Evolutionary conservation across 2,329 filamentous ascomycete genomes (phyloP).

Genomic region (Talaromyces islandicus): DNA sequence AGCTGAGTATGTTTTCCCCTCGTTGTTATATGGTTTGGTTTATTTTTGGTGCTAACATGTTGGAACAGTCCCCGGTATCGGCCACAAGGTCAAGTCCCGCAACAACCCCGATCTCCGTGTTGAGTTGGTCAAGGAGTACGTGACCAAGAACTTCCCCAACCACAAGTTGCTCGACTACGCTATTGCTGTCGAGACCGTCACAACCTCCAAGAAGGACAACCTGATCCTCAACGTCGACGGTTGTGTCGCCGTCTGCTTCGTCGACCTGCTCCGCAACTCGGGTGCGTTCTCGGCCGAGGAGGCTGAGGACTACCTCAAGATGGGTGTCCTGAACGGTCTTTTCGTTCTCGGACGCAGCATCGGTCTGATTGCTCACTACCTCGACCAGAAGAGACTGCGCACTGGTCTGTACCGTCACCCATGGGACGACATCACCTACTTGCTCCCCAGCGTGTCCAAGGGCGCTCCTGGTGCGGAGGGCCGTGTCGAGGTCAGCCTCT

Average conservation of each 20-base stretch:
- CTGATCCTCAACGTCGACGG: slow-evolving; percentile 98
- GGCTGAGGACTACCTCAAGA: slow-evolving; percentile 96
- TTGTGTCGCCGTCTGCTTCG: slow-evolving; percentile 97
- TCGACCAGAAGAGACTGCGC: slow-evolving; percentile 98
- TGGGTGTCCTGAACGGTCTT: slow-evolving; percentile 98
- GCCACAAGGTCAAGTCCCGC: slow-evolving; percentile 98
- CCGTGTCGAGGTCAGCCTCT: slow-evolving; percentile 83
- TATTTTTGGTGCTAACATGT: slow-evolving; percentile 11
- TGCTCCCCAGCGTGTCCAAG: slow-evolving; percentile 73
- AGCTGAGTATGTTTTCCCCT: slow-evolving; percentile 63
- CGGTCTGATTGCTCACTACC: slow-evolving; percentile 98
- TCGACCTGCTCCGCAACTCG: slow-evolving; percentile 94
- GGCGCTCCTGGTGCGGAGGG: slow-evolving; percentile 70
- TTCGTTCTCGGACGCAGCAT: slow-evolving; percentile 97
- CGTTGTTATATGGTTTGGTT: too few species aligned
- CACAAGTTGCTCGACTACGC: slow-evolving; percentile 99
- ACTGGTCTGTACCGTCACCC: slow-evolving; percentile 98
- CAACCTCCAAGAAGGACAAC: slow-evolving; percentile 99
- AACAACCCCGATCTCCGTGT: slow-evolving; percentile 99
- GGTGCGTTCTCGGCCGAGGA: slow-evolving; percentile 94
- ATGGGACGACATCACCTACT: slow-evolving; percentile 97
- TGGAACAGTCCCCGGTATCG: slow-evolving; percentile 77
- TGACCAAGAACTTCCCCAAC: slow-evolving; percentile 92
- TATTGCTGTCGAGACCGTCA: slow-evolving; percentile 94
- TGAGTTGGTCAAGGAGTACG: slow-evolving; percentile 98